Base-by-base conservation (phyloP, 352 stramenopile genomes). In the Phytophthora palmivora region DNA sequence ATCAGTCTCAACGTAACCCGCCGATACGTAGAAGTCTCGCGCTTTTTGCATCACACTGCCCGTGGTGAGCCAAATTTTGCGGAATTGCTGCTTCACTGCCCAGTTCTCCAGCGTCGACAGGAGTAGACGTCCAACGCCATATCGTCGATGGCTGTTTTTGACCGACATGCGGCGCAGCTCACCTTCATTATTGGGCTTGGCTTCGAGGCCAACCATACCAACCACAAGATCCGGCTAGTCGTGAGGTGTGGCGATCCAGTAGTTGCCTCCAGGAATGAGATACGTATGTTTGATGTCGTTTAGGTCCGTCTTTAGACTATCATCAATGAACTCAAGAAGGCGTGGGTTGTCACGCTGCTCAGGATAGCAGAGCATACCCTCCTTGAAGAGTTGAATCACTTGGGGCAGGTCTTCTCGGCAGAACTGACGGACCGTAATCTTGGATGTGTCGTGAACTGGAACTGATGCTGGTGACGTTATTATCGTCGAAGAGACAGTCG, bases 121-220 rank as follows among this genome's bases (percentile, higher is more conserved):
- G 1, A 82, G 64, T 37, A 66, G 32, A 0, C 73, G 66, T 0
- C 57, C 72, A 30, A 82, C 44, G 21, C 76, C 72, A 12, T 49
- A 66, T n/a, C 76, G 76, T 0, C 56, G 70, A 32, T 72, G 71
- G 5, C 37, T 58, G 28, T 15, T 19, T 32, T 69, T 61, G 8
- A 85, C 76, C 2, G 76, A 75, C 70, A 85, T 67, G 18, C 70
- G 73, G 0, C 70, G 65, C 46, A 84, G 42, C 43, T 81, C 69
- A 16, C 61, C 69, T 38, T 72, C 48, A 10, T 39, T 39, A 3
- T 74, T 36, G 19, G 52, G 33, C 38, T 74, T 82, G 24, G 15
- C 18, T 41, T 82, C 62, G n/a, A 82, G 44, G 0, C 44, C 75
- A 0, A 78, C 65, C 54, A 75, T 81, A 14, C 70, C 70, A 18